A percentile compares a stretch with the other conserved stretches of the same genome.
Conservation (phyloP, 257 asterid species). For the Rehmannia glutinosa region DNA sequence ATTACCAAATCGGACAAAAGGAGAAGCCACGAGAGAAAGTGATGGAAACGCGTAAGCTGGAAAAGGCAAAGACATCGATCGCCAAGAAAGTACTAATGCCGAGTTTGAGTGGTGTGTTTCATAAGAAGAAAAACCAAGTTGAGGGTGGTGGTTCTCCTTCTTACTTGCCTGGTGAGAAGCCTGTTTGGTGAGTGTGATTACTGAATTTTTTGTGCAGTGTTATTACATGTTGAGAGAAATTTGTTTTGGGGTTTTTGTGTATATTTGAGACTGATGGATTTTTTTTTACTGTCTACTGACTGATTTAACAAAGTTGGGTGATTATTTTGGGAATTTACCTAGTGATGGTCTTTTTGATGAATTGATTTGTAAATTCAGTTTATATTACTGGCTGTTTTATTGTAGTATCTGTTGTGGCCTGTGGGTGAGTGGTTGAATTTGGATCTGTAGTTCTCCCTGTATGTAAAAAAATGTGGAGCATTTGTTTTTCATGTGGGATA, state of each 20-base stretch:
- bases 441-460: no score
- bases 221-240: background rate
- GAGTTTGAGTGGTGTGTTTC: slow-evolving; percentile 41
- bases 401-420: no score
- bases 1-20: slow-evolving; percentile 20
- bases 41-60: slow-evolving; percentile 34
- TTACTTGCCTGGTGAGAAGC: slow-evolving; percentile 48
- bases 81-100: slow-evolving; percentile 58
- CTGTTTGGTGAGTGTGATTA: slow-evolving; percentile 29
- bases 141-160: slow-evolving; percentile 59
- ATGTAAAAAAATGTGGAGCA: no score
- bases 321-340: background rate
- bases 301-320: background rate
- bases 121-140: slow-evolving; percentile 41
- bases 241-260: slow-evolving; percentile 6
- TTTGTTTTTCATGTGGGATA: no score
- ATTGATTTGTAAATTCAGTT: background rate
- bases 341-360: background rate
- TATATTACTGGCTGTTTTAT: no score
- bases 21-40: slow-evolving; percentile 31
- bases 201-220: slow-evolving; percentile 16
- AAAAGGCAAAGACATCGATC: slow-evolving; percentile 40
- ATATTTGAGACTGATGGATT: slow-evolving; percentile 9
- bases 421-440: no score
- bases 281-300: background rate